Evolutionary conservation across 106 monocot genomes (phyloP).

Genomic region (Dendrobium chrysotoxum): DNA sequence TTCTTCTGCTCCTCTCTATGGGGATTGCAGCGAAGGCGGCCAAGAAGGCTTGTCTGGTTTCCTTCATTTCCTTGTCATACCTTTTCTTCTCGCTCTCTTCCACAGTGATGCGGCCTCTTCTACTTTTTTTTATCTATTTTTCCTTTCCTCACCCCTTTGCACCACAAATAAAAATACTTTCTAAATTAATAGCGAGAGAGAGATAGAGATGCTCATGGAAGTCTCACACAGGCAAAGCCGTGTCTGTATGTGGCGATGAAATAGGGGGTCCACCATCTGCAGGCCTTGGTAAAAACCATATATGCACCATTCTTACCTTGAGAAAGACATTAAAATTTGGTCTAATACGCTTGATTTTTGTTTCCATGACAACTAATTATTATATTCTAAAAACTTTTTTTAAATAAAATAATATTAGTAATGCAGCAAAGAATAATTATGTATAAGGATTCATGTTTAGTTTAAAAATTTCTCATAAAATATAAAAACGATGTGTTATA

Average conservation of each 20-base stretch:
- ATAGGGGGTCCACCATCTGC: constrained; percentile 5
- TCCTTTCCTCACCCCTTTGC: not conserved
- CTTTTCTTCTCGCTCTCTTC: not conserved
- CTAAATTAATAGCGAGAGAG: not conserved
- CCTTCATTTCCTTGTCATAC: constrained; percentile 16
- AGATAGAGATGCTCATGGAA: constrained; percentile 7
- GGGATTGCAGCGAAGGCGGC: constrained; percentile 7
- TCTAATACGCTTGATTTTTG: not conserved
- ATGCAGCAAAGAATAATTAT: not conserved
- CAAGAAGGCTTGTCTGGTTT: constrained; percentile 5
- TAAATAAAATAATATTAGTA: not conserved
- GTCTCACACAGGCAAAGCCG: not conserved
- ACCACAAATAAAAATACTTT: not conserved
- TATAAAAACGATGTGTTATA: no score
- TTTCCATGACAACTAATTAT: not conserved
- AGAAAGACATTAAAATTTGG: not conserved
- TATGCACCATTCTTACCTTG: not conserved
- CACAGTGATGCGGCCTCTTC: not conserved
- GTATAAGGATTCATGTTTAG: not conserved
- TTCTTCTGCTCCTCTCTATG: not conserved
- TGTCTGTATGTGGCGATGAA: not conserved
- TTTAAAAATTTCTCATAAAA: not conserved
- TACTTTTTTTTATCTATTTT: not conserved
- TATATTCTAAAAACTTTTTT: not conserved
- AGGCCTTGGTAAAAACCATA: not conserved